Conservation (phyloP, 257 asterid genomes). For the Phtheirospermum japonicum region DNA sequence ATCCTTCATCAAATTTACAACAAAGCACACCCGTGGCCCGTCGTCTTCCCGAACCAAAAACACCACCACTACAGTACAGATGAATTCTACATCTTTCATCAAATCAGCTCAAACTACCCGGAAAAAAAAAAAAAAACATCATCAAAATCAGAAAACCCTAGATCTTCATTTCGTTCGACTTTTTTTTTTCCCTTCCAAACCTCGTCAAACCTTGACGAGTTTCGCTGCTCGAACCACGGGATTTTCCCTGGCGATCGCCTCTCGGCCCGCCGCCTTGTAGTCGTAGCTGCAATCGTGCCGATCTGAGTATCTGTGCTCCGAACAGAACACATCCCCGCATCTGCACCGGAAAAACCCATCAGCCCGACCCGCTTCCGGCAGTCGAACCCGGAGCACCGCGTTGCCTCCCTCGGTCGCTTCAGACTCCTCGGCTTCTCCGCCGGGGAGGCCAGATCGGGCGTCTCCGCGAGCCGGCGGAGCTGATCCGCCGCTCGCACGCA, state of each 20-base stretch:
- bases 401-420: constrained; percentile 61
- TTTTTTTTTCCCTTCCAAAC: not conserved
- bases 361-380: constrained; percentile 67
- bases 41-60: constrained; percentile 7
- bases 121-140: not conserved
- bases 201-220: constrained; percentile 57
- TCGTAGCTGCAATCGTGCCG: constrained; percentile 76
- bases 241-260: constrained; percentile 69
- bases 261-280: constrained; percentile 76
- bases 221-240: constrained; percentile 75
- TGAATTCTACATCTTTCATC: not conserved
- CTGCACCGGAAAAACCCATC: constrained; percentile 71
- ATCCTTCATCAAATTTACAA: constrained; percentile 36
- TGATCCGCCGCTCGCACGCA: constrained; percentile 32
- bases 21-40: constrained; percentile 3
- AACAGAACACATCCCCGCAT: constrained; percentile 70
- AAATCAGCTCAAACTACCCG: constrained; percentile 5
- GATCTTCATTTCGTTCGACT: not conserved
- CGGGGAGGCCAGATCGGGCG: constrained; percentile 33
- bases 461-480: constrained; percentile 38
- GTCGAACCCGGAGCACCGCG: constrained; percentile 60
- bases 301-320: constrained; percentile 74
- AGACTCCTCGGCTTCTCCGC: constrained; percentile 27
- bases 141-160: not conserved
- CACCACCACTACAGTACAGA: constrained; percentile 4